Evolutionary conservation across 2,329 filamentous ascomycete genomes (phyloP).

Genomic region (Colletotrichum sidae): DNA sequence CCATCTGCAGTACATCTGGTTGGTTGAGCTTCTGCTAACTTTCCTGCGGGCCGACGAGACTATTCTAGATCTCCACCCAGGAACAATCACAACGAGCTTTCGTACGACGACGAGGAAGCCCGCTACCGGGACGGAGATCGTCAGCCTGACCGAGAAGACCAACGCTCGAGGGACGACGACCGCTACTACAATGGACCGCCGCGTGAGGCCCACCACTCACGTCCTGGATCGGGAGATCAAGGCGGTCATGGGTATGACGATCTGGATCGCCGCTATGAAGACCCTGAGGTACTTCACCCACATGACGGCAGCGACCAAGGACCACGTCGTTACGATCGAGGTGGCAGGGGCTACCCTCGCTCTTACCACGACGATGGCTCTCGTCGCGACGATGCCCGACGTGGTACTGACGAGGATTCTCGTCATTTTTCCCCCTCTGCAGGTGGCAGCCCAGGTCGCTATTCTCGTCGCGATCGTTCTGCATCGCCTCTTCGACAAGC

Average conservation of each 20-base stretch:
- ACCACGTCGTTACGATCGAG: slow-evolving; percentile 39
- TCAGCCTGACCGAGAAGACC: slow-evolving; percentile 22
- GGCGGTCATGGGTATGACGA: slow-evolving; percentile 45
- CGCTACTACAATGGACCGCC: slow-evolving; percentile 40
- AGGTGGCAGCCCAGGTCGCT: slow-evolving; percentile 35
- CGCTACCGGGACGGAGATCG: slow-evolving; percentile 40
- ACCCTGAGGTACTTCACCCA: slow-evolving; percentile 49
- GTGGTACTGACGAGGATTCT: slow-evolving; percentile 37
- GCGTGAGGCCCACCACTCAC: slow-evolving; percentile 39
- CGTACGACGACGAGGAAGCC: slow-evolving; percentile 46
- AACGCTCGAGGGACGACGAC: slow-evolving; percentile 32
- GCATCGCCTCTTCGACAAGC: slow-evolving; percentile 48
- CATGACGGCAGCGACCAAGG: slow-evolving; percentile 49
- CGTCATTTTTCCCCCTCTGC: slow-evolving; percentile 29
- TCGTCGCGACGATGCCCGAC: slow-evolving; percentile 36
- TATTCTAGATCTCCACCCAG: slow-evolving; percentile 57
- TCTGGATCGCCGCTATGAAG: slow-evolving; percentile 43
- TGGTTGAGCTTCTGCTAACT: slow-evolving; percentile 57
- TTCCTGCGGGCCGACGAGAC: slow-evolving; percentile 56
- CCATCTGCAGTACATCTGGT: slow-evolving; percentile 37
- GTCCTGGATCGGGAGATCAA: slow-evolving; percentile 41
- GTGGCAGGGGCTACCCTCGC: slow-evolving; percentile 33
- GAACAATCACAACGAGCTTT: slow-evolving; percentile 45
- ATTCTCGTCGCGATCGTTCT: slow-evolving; percentile 38
- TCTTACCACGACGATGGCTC: slow-evolving; percentile 33